Conservation (phyloP, 225 moss, liverwort and hornwort species). For the Takakia lepidozioides region DNA sequence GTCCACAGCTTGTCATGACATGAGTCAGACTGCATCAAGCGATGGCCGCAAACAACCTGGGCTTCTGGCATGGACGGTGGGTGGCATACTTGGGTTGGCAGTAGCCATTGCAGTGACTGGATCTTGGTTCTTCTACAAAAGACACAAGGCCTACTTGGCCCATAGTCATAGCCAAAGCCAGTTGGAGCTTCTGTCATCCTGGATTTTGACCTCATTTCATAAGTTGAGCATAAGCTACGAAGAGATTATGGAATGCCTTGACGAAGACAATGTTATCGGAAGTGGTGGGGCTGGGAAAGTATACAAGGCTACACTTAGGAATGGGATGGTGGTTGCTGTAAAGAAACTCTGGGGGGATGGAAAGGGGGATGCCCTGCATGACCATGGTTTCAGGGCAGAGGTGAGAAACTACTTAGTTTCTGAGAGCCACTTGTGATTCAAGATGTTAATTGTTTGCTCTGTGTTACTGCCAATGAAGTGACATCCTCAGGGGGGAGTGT, state of each 20-base stretch:
- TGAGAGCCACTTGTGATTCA: background rate
- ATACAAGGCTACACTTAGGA: conserved; percentile 14
- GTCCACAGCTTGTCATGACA: background rate
- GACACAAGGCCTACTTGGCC: background rate
- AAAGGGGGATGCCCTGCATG: conserved; percentile 22
- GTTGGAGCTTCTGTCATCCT: conserved; percentile 4
- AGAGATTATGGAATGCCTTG: conserved; percentile 34
- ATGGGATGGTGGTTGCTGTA: conserved; percentile 33
- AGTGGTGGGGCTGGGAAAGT: conserved; percentile 43
- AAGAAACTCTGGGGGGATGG: conserved; percentile 38
- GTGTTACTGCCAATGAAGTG: background rate
- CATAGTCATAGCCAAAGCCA: background rate
- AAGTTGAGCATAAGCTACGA: conserved; percentile 11
- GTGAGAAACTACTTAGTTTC: conserved; percentile 6
- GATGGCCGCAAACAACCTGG: background rate
- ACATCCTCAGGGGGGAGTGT: too few relatives aligned
- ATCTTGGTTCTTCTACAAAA: conserved; percentile 1
- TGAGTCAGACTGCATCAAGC: background rate
- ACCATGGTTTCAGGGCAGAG: conserved; percentile 54
- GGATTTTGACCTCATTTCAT: conserved; percentile 37
- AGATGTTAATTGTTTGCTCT: background rate
- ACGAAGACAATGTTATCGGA: conserved; percentile 29
- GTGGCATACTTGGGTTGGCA: background rate
- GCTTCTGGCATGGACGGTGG: background rate
- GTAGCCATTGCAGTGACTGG: background rate